phyloP scores from a whole-genome alignment of 306 rosid species.

The Citrullus colocynthis region DNA sequence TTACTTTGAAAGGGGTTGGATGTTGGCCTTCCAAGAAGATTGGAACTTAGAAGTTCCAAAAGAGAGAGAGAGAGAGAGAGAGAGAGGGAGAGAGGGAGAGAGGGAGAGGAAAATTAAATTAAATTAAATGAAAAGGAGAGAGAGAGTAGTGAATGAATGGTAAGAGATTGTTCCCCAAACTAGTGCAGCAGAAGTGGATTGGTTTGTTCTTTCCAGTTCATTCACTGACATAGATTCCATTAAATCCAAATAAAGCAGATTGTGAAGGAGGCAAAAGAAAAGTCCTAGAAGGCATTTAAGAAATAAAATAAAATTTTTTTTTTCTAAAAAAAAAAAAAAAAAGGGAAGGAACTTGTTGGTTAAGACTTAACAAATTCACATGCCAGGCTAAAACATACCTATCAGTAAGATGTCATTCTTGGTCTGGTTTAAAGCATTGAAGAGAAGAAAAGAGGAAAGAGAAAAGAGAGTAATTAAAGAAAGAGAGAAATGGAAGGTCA shows the following conservation, averaged over 20 bases:
- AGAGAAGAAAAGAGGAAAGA: background rate
- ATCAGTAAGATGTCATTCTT: conserved; percentile 6
- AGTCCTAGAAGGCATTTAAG: background rate
- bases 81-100: background rate
- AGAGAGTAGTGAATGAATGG: background rate
- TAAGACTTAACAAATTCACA: background rate
- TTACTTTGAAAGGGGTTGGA: background rate
- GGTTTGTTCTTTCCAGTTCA: conserved; percentile 12
- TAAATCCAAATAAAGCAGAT: conserved; percentile 7
- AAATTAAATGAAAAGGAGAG: background rate
- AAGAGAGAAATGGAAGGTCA: background rate
- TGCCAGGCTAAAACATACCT: background rate
- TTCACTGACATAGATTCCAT: conserved; percentile 12
- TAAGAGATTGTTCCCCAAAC: background rate
- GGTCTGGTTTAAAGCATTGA: conserved; percentile 5
- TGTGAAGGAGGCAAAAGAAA: conserved; percentile 9
- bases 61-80: background rate
- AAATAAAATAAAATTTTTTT: background rate
- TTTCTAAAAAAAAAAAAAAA: too few species aligned
- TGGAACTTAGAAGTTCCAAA: background rate
- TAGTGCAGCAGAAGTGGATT: conserved; percentile 6
- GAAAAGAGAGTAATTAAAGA: background rate
- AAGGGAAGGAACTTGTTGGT: background rate
- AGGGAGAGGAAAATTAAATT: background rate
- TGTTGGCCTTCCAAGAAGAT: background rate